phyloP scores from a whole-genome alignment of 257 asterid genomes.

The Solanum boliviense region DNA sequence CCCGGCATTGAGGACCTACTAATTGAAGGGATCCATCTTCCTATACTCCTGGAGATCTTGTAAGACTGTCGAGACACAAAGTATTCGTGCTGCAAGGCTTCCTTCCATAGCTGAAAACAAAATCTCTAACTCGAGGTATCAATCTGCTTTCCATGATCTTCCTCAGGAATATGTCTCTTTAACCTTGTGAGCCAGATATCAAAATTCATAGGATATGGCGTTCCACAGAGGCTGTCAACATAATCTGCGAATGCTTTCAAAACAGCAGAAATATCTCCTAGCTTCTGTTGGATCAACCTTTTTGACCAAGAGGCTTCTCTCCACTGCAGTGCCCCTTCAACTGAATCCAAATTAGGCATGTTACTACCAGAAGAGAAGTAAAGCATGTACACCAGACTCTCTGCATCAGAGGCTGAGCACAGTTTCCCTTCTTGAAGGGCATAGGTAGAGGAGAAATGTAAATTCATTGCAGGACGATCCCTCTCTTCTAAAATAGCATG shows the following conservation, averaged over 20 bases:
- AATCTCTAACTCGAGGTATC: slow-evolving; percentile 25
- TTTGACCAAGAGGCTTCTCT: slow-evolving; percentile 95
- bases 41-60: neutral
- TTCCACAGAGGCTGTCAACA: slow-evolving; percentile 94
- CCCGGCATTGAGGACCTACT: neutral
- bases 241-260: slow-evolving; percentile 96
- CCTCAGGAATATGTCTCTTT: slow-evolving; percentile 47
- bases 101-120: neutral
- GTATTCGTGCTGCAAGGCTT: neutral
- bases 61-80: neutral
- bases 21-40: neutral
- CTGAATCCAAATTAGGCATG: slow-evolving; percentile 81
- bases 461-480: slow-evolving; percentile 83
- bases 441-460: slow-evolving; percentile 89
- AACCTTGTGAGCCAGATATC: slow-evolving; percentile 88
- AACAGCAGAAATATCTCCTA: slow-evolving; percentile 89
- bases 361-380: slow-evolving; percentile 66
- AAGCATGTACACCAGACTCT: slow-evolving; percentile 81
- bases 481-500: slow-evolving; percentile 93
- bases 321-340: slow-evolving; percentile 94
- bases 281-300: slow-evolving; percentile 89
- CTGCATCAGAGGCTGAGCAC: slow-evolving; percentile 96
- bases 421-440: slow-evolving; percentile 93
- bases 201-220: slow-evolving; percentile 85
- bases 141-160: slow-evolving; percentile 52